These are phyloP conservation scores for Salvia miltiorrhiza DNA, from an alignment of 257 asterid species.

Conservation along the genomic window DNA sequence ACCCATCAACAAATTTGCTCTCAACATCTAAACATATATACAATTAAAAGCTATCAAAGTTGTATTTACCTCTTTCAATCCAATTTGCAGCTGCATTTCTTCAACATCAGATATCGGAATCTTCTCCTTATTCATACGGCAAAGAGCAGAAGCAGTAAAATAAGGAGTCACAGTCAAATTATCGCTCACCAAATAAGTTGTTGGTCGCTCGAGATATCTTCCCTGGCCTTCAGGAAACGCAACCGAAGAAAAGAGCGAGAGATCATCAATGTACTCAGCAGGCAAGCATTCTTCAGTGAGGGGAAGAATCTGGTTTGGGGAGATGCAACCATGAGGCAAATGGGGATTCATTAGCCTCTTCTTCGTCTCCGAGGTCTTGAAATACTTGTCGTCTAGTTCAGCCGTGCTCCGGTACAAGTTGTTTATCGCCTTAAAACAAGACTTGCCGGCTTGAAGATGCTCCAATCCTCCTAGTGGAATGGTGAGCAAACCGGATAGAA, in stretches of 20 bases:
- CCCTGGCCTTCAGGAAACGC: constrained; percentile 6
- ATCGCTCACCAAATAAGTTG: too few species aligned
- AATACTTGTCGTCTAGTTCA: background rate
- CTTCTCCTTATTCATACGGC: background rate
- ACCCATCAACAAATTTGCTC: background rate
- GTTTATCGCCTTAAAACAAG: constrained; percentile 1
- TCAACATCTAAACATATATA: background rate
- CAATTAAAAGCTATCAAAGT: too few species aligned
- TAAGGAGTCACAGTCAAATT: too few species aligned
- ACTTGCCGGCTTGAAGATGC: background rate
- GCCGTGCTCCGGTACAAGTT: constrained; percentile 13
- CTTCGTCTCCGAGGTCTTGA: background rate
- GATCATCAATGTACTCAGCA: background rate
- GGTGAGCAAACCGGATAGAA: background rate
- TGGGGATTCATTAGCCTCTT: background rate
- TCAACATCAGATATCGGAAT: constrained; percentile 3
- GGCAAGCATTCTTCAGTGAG: background rate
- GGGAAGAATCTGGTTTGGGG: background rate
- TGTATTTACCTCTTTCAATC: constrained; percentile 2
- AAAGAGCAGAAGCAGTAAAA: background rate
- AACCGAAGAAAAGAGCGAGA: background rate
- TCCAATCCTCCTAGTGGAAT: constrained; percentile 24
- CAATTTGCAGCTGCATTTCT: constrained; percentile 10
- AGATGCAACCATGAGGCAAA: background rate
- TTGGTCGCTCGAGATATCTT: too few species aligned